Conservation (phyloP, 495 filamentous ascomycete species). For the Hypoxylon lienhwacheense region DNA sequence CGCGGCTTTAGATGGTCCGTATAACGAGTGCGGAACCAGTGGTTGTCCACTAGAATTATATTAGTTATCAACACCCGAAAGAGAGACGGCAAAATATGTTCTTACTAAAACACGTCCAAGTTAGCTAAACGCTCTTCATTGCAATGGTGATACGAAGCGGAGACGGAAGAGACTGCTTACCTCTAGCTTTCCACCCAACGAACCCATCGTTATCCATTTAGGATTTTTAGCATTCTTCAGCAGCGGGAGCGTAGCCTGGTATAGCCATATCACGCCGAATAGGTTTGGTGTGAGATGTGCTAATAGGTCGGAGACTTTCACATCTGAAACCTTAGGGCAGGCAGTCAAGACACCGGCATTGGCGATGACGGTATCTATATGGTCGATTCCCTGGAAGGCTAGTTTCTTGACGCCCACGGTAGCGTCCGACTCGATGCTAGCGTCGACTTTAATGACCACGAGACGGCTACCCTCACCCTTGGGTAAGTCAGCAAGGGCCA, state of each 20-base stretch:
- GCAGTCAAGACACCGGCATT: constrained; percentile 37
- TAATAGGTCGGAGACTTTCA: constrained; percentile 34
- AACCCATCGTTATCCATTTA: constrained; percentile 43
- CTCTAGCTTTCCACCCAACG: constrained; percentile 30
- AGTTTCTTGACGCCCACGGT: constrained; percentile 25
- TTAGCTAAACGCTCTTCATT: background rate
- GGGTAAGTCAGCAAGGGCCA: constrained; percentile 32
- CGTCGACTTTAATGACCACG: constrained; percentile 39
- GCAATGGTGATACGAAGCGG: background rate
- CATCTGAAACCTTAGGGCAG: constrained; percentile 39
- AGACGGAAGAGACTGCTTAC: constrained; percentile 12
- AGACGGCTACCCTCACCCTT: constrained; percentile 21
- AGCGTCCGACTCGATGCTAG: constrained; percentile 23
- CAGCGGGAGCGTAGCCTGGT: constrained; percentile 37
- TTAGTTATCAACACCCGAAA: constrained; percentile 11
- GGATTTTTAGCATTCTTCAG: constrained; percentile 37
- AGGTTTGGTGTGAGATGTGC: constrained; percentile 38
- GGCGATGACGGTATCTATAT: constrained; percentile 39
- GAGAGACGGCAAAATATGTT: background rate
- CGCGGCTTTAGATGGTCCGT: constrained; percentile 45
- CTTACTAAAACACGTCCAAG: background rate
- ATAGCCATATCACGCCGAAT: constrained; percentile 38
- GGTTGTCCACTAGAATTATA: constrained; percentile 23
- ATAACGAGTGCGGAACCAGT: constrained; percentile 40
- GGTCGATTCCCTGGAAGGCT: constrained; percentile 25